Percentiles rank a stretch among this genome's conserved stretches.
Evolutionary conservation across 192 early-diverging fungal species (phyloP).

Genomic region (Backusella morwellensis): DNA sequence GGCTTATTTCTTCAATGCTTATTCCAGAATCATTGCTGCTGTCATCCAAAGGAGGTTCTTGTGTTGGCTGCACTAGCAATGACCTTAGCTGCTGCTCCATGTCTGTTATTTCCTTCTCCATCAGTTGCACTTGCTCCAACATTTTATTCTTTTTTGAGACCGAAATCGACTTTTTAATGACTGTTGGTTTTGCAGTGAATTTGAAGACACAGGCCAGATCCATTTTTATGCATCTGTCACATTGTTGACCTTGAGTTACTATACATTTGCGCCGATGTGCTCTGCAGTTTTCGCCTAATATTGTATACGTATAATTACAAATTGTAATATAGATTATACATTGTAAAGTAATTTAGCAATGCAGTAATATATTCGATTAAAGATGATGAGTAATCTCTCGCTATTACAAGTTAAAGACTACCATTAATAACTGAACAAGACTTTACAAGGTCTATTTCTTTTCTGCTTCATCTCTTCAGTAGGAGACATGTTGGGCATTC

Average conservation of each 20-base stretch:
- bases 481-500: not conserved
- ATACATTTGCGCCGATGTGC: conserved; percentile 24
- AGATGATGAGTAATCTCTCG: not conserved
- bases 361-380: not conserved
- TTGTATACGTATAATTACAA: not conserved
- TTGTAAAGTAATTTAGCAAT: not conserved
- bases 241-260: conserved; percentile 1
- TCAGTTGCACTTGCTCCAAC: conserved; percentile 3
- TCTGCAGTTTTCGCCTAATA: conserved; percentile 23
- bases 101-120: not conserved
- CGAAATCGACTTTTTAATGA: conserved; percentile 7
- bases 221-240: conserved; percentile 24
- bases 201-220: conserved; percentile 15
- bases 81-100: conserved; percentile 16
- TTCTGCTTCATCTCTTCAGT: conserved; percentile 12
- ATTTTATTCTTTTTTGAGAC: conserved; percentile 16
- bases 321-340: not conserved
- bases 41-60: not conserved
- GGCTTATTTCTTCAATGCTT: not conserved
- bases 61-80: not conserved
- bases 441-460: conserved; percentile 29
- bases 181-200: conserved; percentile 12
- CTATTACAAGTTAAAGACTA: not conserved
- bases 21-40: not conserved
- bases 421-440: conserved; percentile 5